phyloP scores from a whole-genome alignment of 768 basidiomycete genomes.

The Rhizopogon sp. region DNA sequence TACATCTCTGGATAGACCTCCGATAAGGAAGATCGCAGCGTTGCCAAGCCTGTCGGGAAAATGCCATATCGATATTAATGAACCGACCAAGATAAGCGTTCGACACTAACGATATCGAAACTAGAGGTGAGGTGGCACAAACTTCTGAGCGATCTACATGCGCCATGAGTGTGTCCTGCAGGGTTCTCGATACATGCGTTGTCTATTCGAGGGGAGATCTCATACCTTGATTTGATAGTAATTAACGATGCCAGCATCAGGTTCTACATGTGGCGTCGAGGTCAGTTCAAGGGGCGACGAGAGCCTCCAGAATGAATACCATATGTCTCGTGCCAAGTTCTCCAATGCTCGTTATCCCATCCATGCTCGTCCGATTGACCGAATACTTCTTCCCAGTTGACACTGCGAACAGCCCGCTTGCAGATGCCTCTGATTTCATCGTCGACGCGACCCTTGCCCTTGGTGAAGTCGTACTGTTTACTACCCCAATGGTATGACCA shows the following conservation, averaged over 20 bases:
- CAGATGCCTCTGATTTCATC: slow-evolving; percentile 53
- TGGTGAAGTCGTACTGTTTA: slow-evolving; percentile 89
- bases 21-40: slow-evolving; percentile 86
- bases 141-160: slow-evolving; percentile 98
- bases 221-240: slow-evolving; percentile 79
- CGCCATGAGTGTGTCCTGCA: slow-evolving; percentile 89
- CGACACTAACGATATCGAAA: slow-evolving; percentile 80
- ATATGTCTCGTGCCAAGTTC: slow-evolving; percentile 72
- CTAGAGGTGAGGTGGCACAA: slow-evolving; percentile 86
- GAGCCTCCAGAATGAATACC: slow-evolving; percentile 37
- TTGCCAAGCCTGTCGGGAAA: slow-evolving; percentile 66
- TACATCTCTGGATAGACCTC: slow-evolving; percentile 71
- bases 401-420: slow-evolving; percentile 48
- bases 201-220: background rate
- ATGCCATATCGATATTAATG: background rate
- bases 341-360: slow-evolving; percentile 66
- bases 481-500: slow-evolving; percentile 97
- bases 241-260: slow-evolving; percentile 96
- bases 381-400: slow-evolving; percentile 73
- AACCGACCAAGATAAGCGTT: background rate
- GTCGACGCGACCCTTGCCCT: slow-evolving; percentile 60
- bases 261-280: slow-evolving; percentile 44
- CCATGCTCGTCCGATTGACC: slow-evolving; percentile 27
- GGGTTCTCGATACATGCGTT: background rate
- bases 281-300: background rate